Evolutionary conservation across 23 red algal genomes (phyloP), one percentile per base, ranked within the genome.

Genomic region (Gracilaria gracilis): DNA sequence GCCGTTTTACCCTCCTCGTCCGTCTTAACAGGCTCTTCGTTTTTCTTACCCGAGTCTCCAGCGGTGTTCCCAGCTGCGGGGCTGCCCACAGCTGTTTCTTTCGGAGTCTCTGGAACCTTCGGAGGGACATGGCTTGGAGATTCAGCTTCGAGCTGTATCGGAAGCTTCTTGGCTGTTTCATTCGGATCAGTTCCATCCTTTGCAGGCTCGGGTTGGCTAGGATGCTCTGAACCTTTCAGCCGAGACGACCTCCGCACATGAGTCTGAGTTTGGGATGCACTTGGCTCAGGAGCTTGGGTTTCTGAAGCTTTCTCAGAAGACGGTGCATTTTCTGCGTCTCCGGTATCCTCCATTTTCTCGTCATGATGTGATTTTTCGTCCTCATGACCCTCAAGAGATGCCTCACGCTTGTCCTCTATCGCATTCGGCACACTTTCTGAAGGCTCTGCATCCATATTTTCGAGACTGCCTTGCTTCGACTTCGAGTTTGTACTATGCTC

Each of bases 191-290:
- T 19, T 34, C 9, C 31, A 36, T 7, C 64, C 9, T 38, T 37
- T 51, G 72, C 38, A 28, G 9, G 72, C n/a, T 49, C 46, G 8
- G 50, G 1, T 50, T 77, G 31, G 42, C 6, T 27, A 20, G 42
- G n/a, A 29, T 28, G 38, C 20, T 77, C 72, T 23, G 72, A 46
- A 50, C 34, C 40, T 50, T 51, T 51, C 2, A 77, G 72, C 20
- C 72, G 40, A 50, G 72, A 77, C 39, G 72, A 77, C 27, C 72
- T 77, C 42, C 72, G 38, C 1, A 77, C 23, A 19, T 77, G 72
- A 29, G 40, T 2, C 39, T 77, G 23, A 77, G 14, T 77, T 77
- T 77, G 6, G 3, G 27, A 9, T 8, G 2, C 42, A 29, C 9
- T 25, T 50, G 72, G 46, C 16, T 31, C 46, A 37, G 72, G 31